Conservation (phyloP, 2,329 filamentous ascomycete species). For the Stemphylium vesicarium region DNA sequence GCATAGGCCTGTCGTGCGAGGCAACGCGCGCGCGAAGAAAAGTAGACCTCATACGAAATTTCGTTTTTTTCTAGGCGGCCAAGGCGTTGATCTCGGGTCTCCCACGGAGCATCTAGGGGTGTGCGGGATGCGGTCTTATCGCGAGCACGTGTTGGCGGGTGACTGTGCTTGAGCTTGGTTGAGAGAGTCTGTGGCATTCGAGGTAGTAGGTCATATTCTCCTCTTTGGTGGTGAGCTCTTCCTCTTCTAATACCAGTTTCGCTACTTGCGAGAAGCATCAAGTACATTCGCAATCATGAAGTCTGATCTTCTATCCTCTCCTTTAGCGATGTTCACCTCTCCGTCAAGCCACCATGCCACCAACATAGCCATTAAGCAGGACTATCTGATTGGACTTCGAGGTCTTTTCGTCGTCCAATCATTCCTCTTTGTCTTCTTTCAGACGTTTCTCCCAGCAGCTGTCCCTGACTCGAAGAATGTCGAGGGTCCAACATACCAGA, state of each 20-base stretch:
- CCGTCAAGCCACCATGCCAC: slow-evolving; percentile 15
- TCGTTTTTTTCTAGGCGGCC: slow-evolving; percentile 7
- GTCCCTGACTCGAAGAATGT: slow-evolving; percentile 47
- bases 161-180: slow-evolving; percentile 5
- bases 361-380: slow-evolving; percentile 26
- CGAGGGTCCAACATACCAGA: slow-evolving; percentile 50
- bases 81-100: slow-evolving; percentile 28
- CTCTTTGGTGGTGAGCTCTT: background rate
- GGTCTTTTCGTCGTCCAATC: slow-evolving; percentile 53
- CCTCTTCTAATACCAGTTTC: slow-evolving; percentile 5
- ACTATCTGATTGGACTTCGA: slow-evolving; percentile 54
- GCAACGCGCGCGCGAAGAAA: background rate
- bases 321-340: slow-evolving; percentile 21
- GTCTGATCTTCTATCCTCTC: slow-evolving; percentile 21
- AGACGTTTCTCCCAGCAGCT: slow-evolving; percentile 53
- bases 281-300: slow-evolving; percentile 23
- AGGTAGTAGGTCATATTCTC: background rate
- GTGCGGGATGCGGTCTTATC: slow-evolving; percentile 4
- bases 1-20: slow-evolving; percentile 5
- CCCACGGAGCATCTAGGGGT: slow-evolving; percentile 17
- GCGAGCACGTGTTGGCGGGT: slow-evolving; percentile 6
- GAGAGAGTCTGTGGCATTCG: background rate
- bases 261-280: slow-evolving; percentile 3
- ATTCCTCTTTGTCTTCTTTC: slow-evolving; percentile 56
- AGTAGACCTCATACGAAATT: background rate